These are phyloP conservation scores for Schizophyllum amplum DNA, from an alignment of 1,284 basidiomycete species.

Conservation along the genomic window DNA sequence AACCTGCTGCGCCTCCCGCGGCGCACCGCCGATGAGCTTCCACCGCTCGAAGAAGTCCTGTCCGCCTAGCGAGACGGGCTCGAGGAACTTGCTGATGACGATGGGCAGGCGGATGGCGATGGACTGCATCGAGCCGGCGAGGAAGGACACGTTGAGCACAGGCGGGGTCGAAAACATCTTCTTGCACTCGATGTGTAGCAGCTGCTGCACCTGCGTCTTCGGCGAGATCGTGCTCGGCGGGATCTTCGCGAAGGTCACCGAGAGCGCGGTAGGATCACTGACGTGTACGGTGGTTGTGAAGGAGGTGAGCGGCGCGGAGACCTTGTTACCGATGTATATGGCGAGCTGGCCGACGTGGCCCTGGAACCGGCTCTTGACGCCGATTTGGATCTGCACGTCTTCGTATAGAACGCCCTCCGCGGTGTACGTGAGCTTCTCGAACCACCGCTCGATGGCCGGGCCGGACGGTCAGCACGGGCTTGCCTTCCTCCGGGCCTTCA, in stretches of 20 bases:
- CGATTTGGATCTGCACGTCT: constrained; percentile 92
- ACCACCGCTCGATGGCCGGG: constrained; percentile 80
- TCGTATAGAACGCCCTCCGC: constrained; percentile 93
- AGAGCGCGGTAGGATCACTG: constrained; percentile 62
- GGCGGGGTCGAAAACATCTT: constrained; percentile 75
- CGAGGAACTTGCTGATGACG: constrained; percentile 87
- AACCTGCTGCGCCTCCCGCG: constrained; percentile 84
- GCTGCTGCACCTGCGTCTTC: constrained; percentile 86
- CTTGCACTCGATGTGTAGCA: constrained; percentile 92
- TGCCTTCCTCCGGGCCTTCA: constrained; percentile 3
- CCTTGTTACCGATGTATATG: constrained; percentile 95
- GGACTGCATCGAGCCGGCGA: constrained; percentile 87
- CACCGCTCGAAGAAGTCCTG: constrained; percentile 96
- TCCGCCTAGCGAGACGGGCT: constrained; percentile 79
- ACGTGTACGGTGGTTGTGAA: constrained; percentile 82
- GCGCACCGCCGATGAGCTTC: constrained; percentile 93
- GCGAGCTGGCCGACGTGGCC: constrained; percentile 87
- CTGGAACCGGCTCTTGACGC: constrained; percentile 94
- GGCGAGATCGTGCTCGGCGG: constrained; percentile 73
- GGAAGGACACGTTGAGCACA: constrained; percentile 83
- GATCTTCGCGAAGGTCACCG: constrained; percentile 84
- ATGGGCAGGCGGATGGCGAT: constrained; percentile 83
- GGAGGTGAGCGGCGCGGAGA: constrained; percentile 78
- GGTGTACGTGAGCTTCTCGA: constrained; percentile 75
- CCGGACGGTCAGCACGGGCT: constrained; percentile 52